Conservation (phyloP, 129 eudicot genomes). For the Pulicaria dysenterica region DNA sequence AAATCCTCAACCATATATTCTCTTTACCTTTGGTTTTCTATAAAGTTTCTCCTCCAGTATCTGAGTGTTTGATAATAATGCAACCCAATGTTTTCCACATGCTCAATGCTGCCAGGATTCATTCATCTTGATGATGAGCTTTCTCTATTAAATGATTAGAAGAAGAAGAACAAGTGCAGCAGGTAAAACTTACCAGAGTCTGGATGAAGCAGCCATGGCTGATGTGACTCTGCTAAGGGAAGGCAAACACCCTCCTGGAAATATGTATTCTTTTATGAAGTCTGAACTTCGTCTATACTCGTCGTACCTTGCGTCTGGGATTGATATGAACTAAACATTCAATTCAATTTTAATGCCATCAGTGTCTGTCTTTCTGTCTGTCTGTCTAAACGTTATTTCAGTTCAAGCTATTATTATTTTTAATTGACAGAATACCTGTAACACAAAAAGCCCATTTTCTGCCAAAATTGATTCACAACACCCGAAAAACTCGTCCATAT, state of each 20-base stretch:
- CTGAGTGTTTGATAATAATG: constrained; percentile 87
- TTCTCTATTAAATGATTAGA: neutral
- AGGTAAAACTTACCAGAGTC: constrained; percentile 59
- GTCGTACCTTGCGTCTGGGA: constrained; percentile 82
- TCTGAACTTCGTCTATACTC: constrained; percentile 79
- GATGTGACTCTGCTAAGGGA: constrained; percentile 84
- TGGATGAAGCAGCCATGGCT: constrained; percentile 87
- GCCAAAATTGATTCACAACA: constrained; percentile 77
- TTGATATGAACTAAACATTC: constrained; percentile 62
- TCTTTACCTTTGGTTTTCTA: constrained; percentile 65
- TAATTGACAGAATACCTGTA: constrained; percentile 50
- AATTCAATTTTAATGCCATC: neutral
- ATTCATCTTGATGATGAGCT: neutral
- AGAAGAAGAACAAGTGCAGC: neutral
- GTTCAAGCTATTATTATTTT: neutral
- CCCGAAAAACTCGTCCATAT: constrained; percentile 74
- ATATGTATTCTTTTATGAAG: constrained; percentile 88
- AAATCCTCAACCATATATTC: too few species aligned
- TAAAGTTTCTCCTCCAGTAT: constrained; percentile 77
- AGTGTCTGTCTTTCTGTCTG: too few species aligned
- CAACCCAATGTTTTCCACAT: constrained; percentile 83
- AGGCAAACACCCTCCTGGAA: constrained; percentile 87
- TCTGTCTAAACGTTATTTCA: too few species aligned
- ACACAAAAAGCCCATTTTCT: constrained; percentile 64
- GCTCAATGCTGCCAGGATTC: constrained; percentile 63